These are phyloP conservation scores for Claviceps arundinis DNA, from an alignment of 2,329 filamentous ascomycete species.

Conservation along the genomic window DNA sequence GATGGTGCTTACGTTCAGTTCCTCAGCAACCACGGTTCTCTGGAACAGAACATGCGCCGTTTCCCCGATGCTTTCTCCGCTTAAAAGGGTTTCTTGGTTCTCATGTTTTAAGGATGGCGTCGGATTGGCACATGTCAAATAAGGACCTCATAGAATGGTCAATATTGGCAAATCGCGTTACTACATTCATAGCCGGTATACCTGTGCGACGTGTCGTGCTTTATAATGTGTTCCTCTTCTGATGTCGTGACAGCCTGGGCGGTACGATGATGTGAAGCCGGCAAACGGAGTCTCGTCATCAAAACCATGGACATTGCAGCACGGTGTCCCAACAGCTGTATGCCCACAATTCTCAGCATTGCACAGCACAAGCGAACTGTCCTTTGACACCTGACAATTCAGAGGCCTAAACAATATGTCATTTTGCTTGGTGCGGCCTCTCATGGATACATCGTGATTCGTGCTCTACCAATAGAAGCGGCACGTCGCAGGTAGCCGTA, in stretches of 20 bases:
- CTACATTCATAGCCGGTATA: conserved; percentile 3
- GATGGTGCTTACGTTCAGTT: conserved; percentile 99
- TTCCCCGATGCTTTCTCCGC: conserved; percentile 86
- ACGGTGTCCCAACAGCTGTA: neutral
- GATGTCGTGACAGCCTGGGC: neutral
- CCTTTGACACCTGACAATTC: too few relatives aligned
- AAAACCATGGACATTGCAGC: neutral
- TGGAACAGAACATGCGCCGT: conserved; percentile 77
- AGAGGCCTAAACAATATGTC: too few relatives aligned
- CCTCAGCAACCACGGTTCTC: conserved; percentile 81
- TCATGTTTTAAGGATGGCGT: conserved; percentile 30
- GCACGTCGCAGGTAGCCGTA: too few relatives aligned
- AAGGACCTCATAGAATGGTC: conserved; percentile 20
- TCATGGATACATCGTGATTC: too few relatives aligned
- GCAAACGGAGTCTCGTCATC: neutral
- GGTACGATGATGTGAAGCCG: neutral
- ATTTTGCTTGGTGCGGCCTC: too few relatives aligned
- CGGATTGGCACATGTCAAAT: conserved; percentile 29
- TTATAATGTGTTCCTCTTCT: neutral
- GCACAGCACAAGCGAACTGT: too few relatives aligned
- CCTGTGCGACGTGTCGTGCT: neutral
- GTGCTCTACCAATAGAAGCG: too few relatives aligned
- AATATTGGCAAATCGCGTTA: conserved; percentile 20
- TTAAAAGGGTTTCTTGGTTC: conserved; percentile 25
- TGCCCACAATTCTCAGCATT: too few relatives aligned